Evolutionary conservation across 805 yeast species (phyloP), one percentile per base, ranked within the genome.

Genomic region (Candida nonsorbophila): DNA sequence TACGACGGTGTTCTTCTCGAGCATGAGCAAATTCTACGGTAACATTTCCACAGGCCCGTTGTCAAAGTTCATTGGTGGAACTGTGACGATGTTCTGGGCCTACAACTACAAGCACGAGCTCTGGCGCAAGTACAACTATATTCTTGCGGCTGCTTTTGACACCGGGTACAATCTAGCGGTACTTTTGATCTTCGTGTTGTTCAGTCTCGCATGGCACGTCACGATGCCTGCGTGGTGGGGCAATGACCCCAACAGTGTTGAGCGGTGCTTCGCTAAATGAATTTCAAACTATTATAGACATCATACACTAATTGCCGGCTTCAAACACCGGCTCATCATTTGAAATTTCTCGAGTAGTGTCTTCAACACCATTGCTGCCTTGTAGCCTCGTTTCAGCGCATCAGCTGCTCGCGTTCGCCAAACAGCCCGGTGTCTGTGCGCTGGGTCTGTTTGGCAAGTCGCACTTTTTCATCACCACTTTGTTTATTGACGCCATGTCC

Each of bases 81-180:
- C 74, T 0, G 49, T 58, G 25, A 58, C 73, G 13, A 69, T 69
- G 73, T 63, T 53, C 44, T 69, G 64, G 44, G 51, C 59, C 9
- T 64, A 41, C 40, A 52, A 58, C 17, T 67, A 61, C 39, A 57
- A 48, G 24, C 64, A 61, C 32, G 34, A 39, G 3, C 25, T 58
- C 14, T 70, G 74, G 64, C 60, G 57, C 39, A 53, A 45, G 33
- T 70, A 57, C 42, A 69, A 70, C 31, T 70, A 69, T 42, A 58
- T 69, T 9, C 40, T 67, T 15, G 75, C 75, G 1, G 75, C 76
- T 3, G 74, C 74, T 0, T 57, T 67, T 36, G 75, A 69, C 36
- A 67, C 74, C 0, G 76, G 74, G 4, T 67, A 59, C 45, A 69
- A 69, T 36, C 41, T 70, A 24, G 52, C 72, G 3, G 51, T 62